These are phyloP conservation scores for Polychytrium aggregatum DNA, from an alignment of 192 early-diverging fungal species.

Conservation along the genomic window DNA sequence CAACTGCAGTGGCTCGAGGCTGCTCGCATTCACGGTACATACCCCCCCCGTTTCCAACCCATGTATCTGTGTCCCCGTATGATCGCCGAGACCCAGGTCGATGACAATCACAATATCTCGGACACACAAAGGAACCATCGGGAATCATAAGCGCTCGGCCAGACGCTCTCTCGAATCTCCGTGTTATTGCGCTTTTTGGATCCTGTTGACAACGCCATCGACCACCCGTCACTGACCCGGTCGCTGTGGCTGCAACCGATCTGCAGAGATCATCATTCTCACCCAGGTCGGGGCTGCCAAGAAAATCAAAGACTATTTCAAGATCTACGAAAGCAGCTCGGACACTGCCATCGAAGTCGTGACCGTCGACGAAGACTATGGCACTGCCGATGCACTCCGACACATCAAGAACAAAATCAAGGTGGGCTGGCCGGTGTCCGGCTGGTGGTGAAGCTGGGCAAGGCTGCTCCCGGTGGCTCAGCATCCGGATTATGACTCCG, in stretches of 20 bases:
- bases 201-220: constrained; percentile 5
- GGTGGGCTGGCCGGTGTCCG: constrained; percentile 20
- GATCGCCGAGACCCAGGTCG: too few relatives aligned
- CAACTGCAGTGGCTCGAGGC: constrained; percentile 87
- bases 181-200: constrained; percentile 5
- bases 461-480: too few relatives aligned
- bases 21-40: constrained; percentile 48
- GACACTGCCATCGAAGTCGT: constrained; percentile 50
- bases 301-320: constrained; percentile 55
- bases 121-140: too few relatives aligned
- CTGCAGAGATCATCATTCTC: constrained; percentile 69
- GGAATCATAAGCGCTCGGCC: too few relatives aligned
- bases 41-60: too few relatives aligned
- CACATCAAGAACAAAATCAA: constrained; percentile 72
- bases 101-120: too few relatives aligned
- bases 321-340: constrained; percentile 46
- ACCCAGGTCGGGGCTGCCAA: constrained; percentile 52
- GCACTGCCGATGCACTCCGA: constrained; percentile 78
- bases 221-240: too few relatives aligned
- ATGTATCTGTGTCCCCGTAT: too few relatives aligned
- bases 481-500: too few relatives aligned
- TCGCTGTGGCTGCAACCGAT: too few relatives aligned
- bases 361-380: constrained; percentile 30
- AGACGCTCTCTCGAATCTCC: background rate
- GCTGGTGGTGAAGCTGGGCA: too few relatives aligned